Base-by-base conservation (phyloP, 164 flowering plant genomes). In the Annona squamosa region DNA sequence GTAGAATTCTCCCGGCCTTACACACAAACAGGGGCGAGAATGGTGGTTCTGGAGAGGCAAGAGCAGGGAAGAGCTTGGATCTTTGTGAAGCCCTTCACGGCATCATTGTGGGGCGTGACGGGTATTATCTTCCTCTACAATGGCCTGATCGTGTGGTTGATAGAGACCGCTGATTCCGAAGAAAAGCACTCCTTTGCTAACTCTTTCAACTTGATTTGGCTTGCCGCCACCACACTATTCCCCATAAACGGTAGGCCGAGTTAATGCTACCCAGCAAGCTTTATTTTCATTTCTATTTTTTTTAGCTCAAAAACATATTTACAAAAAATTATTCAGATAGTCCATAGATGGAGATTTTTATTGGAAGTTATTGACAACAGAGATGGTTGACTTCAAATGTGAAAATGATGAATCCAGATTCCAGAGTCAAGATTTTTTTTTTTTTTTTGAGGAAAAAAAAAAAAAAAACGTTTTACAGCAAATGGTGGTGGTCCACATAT, bases 1-100 rank as follows among this genome's bases (percentile, higher is more conserved):
- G 85, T 79, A 4, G 83, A 85, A 46, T 85, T 81, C 77, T 76
- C 86, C n/a, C 80, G 75, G 7, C 82, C 83, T 12, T 82, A 76
- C 57, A 42, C 81, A 0, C 81, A 82, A 65, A 3, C 83, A 42
- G 83, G 84, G 10, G 47, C 83, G 62, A 45, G 59, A 26, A 69
- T 69, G 71, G 57, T 76, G 48, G 78, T 73, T 2, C 59, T 71
- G 2, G 69, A 48, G 37, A 66, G n/a, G 13, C 9, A 59, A 41
- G 16, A 42, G 46, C 26, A 46, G 41, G 9, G 13, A 3, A 56
- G 63, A 6, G 75, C 72, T 26, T 78, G 71, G 72, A 45, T 75
- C 1, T 78, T 78, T 71, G 43, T 75, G 48, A 78, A 68, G 68
- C 81, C 81, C 4, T 78, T 78, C 59, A 78, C 77, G n/a, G 52